Evolutionary conservation across 2,329 filamentous ascomycete species (phyloP).

Genomic region (Verticillium nubilum): DNA sequence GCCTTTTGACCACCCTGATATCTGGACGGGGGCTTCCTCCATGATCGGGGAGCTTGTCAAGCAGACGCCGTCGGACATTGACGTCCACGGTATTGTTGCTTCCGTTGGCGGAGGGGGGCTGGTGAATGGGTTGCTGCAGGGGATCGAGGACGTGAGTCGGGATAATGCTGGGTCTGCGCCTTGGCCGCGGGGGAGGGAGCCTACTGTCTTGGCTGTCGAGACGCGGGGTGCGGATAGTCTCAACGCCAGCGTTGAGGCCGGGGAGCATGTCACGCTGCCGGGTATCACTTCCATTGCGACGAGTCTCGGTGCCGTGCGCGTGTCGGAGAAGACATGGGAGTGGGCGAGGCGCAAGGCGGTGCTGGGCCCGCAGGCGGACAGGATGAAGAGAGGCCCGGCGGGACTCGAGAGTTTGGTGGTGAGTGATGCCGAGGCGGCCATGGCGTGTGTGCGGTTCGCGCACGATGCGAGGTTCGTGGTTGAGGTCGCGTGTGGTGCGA

Average conservation of each 20-base stretch:
- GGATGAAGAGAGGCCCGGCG: not conserved
- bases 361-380: not conserved
- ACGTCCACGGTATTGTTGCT: slow-evolving; percentile 67
- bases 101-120: slow-evolving; percentile 77
- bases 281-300: slow-evolving; percentile 72
- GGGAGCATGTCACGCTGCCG: slow-evolving; percentile 55
- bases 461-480: slow-evolving; percentile 79
- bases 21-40: slow-evolving; percentile 61
- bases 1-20: slow-evolving; percentile 62
- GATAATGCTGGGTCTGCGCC: slow-evolving; percentile 11
- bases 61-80: slow-evolving; percentile 27
- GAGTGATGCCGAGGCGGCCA: slow-evolving; percentile 71
- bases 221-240: slow-evolving; percentile 70
- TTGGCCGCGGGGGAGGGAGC: slow-evolving; percentile 24
- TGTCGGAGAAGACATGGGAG: slow-evolving; percentile 62
- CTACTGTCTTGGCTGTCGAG: slow-evolving; percentile 66
- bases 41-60: slow-evolving; percentile 47
- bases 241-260: slow-evolving; percentile 51
- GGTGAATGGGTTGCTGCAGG: slow-evolving; percentile 69
- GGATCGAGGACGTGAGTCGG: slow-evolving; percentile 42
- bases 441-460: slow-evolving; percentile 69
- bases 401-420: slow-evolving; percentile 55
- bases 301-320: slow-evolving; percentile 66
- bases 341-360: slow-evolving; percentile 41
- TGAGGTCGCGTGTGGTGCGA: slow-evolving; percentile 81